Evolutionary conservation across 441 rosid genomes (phyloP), one percentile per base, ranked within the genome.

Genomic region (Pelargonium myrrhifolium): DNA sequence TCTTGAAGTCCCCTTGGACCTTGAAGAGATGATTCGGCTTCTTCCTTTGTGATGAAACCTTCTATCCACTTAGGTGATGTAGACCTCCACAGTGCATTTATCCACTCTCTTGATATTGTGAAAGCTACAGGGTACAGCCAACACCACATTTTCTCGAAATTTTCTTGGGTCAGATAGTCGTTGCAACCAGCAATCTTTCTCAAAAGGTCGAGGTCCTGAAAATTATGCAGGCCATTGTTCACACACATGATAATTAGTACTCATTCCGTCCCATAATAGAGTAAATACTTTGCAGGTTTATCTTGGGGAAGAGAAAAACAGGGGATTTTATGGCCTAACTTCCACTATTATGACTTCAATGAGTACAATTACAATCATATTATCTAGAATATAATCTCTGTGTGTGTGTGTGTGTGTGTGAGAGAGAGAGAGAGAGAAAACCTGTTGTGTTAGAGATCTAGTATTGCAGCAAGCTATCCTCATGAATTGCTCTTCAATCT

Each of bases 61-160:
- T 92, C 97, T 20, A 92, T 81, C 96, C 96, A 92, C 78, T 78
- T 87, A 47, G 95, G 90, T 6, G 88, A 78, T 3, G 71, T 74
- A 17, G 85, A 80, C 37, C 72, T 81, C 98, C 98, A 92, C 78
- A 86, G 53, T 64, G 78, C 69, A 26, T 82, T 86, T 42, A 87
- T 71, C 70, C 77, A 56, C n/a, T 82, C 83, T 49, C 86, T 83
- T 21, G 94, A 87, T 68, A 92, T 67, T 24, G 90, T 69, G 63
- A 79, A 75, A 20, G 92, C 96, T 49, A 89, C 79, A 14, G 98
- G 98, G 81, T 82, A 89, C 69, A 92, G 72, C 98, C 98, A 92
- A 72, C 95, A 83, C 96, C 98, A 92, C 76, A 89, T 71, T 73
- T 81, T 92, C 80, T 92, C 96, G 74, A 92, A 92, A 63, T 82